phyloP scores from a whole-genome alignment of 2,329 filamentous ascomycete species.

The Pleurostoma richardsiae region DNA sequence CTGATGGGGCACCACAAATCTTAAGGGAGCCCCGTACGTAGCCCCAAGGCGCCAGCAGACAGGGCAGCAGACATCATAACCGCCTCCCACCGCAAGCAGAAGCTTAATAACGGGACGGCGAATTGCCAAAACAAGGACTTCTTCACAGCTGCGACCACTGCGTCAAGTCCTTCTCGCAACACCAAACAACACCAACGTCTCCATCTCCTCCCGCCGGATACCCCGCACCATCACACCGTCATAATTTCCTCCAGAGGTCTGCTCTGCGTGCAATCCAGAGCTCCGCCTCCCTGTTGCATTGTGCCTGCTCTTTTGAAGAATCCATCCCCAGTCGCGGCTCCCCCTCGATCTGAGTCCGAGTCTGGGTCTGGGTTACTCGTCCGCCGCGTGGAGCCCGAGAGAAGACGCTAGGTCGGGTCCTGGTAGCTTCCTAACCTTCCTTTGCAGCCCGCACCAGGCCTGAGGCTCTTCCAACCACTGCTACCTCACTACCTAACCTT shows the following conservation, averaged over 20 bases:
- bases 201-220: background rate
- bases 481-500: too few relatives aligned
- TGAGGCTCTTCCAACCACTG: too few relatives aligned
- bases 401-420: background rate
- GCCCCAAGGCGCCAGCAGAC: background rate
- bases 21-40: background rate
- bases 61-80: background rate
- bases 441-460: too few relatives aligned
- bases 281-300: slow-evolving; percentile 1
- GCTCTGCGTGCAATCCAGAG: slow-evolving; percentile 1
- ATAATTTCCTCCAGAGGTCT: background rate
- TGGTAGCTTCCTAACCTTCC: too few relatives aligned
- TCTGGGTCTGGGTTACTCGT: background rate
- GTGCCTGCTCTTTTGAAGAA: background rate
- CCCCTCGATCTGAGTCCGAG: slow-evolving; percentile 1
- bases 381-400: background rate
- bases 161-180: too few relatives aligned
- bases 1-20: too few relatives aligned
- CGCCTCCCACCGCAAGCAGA: background rate
- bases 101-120: too few relatives aligned
- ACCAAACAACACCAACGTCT: too few relatives aligned
- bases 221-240: slow-evolving; percentile 6
- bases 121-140: too few relatives aligned
- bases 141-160: too few relatives aligned
- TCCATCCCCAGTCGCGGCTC: slow-evolving; percentile 3